phyloP scores from a whole-genome alignment of 805 yeast species.

The Starmerella potacharoeniae region DNA sequence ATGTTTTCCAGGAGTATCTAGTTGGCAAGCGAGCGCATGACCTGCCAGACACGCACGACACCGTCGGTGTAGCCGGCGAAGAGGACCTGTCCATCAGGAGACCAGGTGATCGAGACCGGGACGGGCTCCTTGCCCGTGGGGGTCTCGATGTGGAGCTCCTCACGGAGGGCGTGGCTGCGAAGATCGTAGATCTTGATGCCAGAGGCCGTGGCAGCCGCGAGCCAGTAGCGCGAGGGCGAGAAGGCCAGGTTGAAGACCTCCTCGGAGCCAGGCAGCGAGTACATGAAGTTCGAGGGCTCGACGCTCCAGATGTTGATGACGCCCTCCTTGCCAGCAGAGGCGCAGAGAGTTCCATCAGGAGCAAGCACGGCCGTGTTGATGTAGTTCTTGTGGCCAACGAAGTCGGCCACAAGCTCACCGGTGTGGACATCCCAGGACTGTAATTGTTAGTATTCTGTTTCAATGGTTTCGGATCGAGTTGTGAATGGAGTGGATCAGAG shows the following conservation, averaged over 20 bases:
- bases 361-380: constrained; percentile 92
- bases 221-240: constrained; percentile 99
- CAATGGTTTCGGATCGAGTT: background rate
- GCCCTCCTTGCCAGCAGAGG: constrained; percentile 99
- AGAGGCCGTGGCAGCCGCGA: constrained; percentile 97
- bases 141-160: constrained; percentile 75
- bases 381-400: constrained; percentile 99
- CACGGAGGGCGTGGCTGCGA: constrained; percentile 95
- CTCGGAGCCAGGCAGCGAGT: constrained; percentile 89
- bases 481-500: constrained; percentile 54
- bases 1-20: background rate
- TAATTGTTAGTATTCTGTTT: constrained; percentile 25
- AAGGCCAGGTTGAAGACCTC: constrained; percentile 97
- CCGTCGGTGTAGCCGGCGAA: constrained; percentile 99
- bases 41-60: constrained; percentile 99
- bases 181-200: constrained; percentile 98
- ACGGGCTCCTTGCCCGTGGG: constrained; percentile 89
- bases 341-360: constrained; percentile 99
- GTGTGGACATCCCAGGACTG: constrained; percentile 90
- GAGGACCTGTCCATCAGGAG: constrained; percentile 98
- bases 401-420: constrained; percentile 83
- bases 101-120: constrained; percentile 97
- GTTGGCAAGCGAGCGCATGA: constrained; percentile 42
- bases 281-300: constrained; percentile 70
- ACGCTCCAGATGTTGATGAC: constrained; percentile 97